phyloP scores from a whole-genome alignment of 1,284 basidiomycete species.

The Fomes fomentarius region DNA sequence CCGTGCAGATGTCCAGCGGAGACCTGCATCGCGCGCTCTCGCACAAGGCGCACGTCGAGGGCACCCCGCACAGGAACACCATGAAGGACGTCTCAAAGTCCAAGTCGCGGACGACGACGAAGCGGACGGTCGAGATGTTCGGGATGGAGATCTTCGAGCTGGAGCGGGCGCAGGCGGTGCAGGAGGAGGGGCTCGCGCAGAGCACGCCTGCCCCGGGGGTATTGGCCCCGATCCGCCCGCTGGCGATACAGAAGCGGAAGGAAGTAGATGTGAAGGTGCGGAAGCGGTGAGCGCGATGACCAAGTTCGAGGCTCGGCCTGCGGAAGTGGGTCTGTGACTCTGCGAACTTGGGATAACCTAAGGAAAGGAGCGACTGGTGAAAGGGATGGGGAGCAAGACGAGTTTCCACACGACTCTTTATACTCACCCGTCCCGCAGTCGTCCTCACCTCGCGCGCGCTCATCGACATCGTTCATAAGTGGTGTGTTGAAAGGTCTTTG shows the following conservation, averaged over 20 bases:
- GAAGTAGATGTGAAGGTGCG: background rate
- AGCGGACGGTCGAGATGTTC: background rate
- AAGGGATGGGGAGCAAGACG: background rate
- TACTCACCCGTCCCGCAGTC: background rate
- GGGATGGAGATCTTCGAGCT: background rate
- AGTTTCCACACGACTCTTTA: background rate
- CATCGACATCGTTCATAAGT: too few species aligned
- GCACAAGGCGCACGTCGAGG: slow-evolving; percentile 4
- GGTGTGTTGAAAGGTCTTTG: too few species aligned
- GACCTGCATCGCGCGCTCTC: slow-evolving; percentile 4
- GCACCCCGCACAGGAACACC: background rate
- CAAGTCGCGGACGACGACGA: background rate
- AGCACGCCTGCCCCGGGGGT: background rate
- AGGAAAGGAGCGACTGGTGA: background rate
- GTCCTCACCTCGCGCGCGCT: too few species aligned
- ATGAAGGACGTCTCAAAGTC: background rate
- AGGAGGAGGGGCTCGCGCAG: background rate
- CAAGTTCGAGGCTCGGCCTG: background rate
- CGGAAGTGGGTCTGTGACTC: background rate
- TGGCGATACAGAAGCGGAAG: background rate
- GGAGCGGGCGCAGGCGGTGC: background rate
- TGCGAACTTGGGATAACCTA: slow-evolving; percentile 1
- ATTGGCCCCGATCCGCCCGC: background rate
- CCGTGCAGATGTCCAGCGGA: slow-evolving; percentile 1
- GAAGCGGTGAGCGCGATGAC: background rate